These are phyloP conservation scores for Zygosaccharomyces bisporus DNA, from an alignment of 805 yeast species.

Conservation along the genomic window DNA sequence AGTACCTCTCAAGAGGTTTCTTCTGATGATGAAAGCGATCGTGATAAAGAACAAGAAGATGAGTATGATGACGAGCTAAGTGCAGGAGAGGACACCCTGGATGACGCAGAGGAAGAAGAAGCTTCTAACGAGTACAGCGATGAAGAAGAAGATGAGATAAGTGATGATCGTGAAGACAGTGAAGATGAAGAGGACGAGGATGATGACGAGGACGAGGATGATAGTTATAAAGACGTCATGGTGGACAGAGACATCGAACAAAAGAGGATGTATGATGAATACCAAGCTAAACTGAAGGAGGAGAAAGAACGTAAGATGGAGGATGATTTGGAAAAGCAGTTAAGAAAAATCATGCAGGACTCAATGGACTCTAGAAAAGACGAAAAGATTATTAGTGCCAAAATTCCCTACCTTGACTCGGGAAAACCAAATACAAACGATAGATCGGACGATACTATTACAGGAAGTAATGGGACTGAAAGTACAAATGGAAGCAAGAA, in stretches of 20 bases:
- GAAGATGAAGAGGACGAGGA: slow-evolving; percentile 13
- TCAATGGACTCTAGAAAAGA: slow-evolving; percentile 43
- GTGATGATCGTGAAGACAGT: no score
- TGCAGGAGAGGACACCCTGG: slow-evolving; percentile 29
- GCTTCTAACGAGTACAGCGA: slow-evolving; percentile 26
- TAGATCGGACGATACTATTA: background rate
- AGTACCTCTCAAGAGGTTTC: background rate
- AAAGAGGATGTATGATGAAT: slow-evolving; percentile 37
- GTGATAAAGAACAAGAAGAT: slow-evolving; percentile 27
- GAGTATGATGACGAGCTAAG: slow-evolving; percentile 32
- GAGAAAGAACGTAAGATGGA: slow-evolving; percentile 46
- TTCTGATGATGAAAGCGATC: slow-evolving; percentile 11
- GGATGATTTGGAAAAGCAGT: slow-evolving; percentile 54
- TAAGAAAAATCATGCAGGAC: slow-evolving; percentile 49
- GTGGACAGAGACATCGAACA: slow-evolving; percentile 35
- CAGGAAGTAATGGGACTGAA: background rate
- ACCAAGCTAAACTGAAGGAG: slow-evolving; percentile 36
- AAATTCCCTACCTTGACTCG: slow-evolving; percentile 26
- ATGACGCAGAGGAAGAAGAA: slow-evolving; percentile 22
- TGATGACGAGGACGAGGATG: slow-evolving; percentile 28
- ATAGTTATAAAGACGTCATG: slow-evolving; percentile 24
- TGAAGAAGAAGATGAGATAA: slow-evolving; percentile 23
- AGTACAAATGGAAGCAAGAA: slow-evolving; percentile 16
- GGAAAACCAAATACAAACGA: slow-evolving; percentile 6
- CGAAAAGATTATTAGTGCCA: slow-evolving; percentile 26